Evolutionary conservation across 2,329 filamentous ascomycete genomes (phyloP).

Genomic region (Corniculantispora saksenae): DNA sequence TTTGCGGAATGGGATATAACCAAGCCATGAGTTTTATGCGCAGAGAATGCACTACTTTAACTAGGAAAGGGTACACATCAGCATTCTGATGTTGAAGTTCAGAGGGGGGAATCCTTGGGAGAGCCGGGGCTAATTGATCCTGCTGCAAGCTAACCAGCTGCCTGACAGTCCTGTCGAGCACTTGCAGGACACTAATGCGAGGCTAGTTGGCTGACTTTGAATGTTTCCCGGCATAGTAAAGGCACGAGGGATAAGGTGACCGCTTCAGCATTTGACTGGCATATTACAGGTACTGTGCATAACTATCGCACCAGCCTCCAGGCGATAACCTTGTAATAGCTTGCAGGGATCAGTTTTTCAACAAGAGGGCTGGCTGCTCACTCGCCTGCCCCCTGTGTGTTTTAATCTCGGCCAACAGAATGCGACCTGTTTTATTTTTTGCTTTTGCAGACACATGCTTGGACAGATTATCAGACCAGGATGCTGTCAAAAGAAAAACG

Average conservation of each 20-base stretch:
- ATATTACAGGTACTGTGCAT: background rate
- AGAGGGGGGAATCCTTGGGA: background rate
- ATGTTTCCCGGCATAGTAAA: background rate
- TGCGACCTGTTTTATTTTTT: background rate
- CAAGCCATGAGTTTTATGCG: background rate
- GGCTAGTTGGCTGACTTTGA: constrained; percentile 1
- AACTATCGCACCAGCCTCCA: background rate
- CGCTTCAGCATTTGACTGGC: background rate
- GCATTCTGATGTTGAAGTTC: background rate
- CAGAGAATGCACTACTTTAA: too few species aligned
- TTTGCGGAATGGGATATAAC: background rate
- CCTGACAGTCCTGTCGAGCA: background rate
- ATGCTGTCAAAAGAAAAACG: background rate
- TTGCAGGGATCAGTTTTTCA: background rate
- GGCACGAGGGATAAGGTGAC: background rate
- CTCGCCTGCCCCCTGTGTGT: background rate
- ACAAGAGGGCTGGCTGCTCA: background rate
- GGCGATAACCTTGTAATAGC: background rate
- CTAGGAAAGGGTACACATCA: background rate
- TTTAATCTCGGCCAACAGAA: background rate
- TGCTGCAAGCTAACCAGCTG: background rate
- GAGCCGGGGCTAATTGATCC: background rate
- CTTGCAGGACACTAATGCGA: constrained; percentile 16
- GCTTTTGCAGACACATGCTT: background rate
- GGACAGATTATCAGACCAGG: background rate